Base-by-base conservation (phyloP, 306 rosid species). In the Dryas drummondii region DNA sequence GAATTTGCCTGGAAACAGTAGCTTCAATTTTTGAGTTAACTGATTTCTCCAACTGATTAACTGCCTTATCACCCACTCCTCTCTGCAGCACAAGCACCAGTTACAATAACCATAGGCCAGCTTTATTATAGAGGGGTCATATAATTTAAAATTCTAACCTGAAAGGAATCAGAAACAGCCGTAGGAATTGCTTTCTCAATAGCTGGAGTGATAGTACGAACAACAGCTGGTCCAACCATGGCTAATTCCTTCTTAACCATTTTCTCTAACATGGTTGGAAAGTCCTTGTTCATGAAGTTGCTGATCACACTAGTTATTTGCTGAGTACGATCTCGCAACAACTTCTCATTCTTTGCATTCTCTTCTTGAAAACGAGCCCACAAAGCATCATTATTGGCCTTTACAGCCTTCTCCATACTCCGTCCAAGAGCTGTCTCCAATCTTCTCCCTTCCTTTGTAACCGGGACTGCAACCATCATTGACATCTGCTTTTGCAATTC, bases 51-150 rank as follows among this genome's bases (percentile, higher is more conserved):
- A 96, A 86, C 83, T 92, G 99, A 86, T 84, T 96, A 69, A 92
- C 97, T 69, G 98, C 89, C 83, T 96, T 96, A 76, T 96, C 98
- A 70, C 97, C 87, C 44, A 91, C 99, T 78, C 99, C 99, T 89
- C 96, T 92, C 99, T 96, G 79, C 65, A 53, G 63, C 75, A 82
- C 61, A 84, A 75, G 82, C 61, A 71, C 32, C 60, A 72, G 53
- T 92, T 72, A 92, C 83, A 85, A 85, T 72, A 83, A 81, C 54
- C 45, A 70, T n/a, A 75, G 59, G 44, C 66, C 16, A 84, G 72
- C 50, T 62, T 61, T 66, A 52, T 78, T 37, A 49, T 42, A 72
- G 69, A 78, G 13, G 70, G 65, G 63, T 45, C 59, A 65, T 15
- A 62, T 61, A 52, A 76, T 55, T 5, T 19, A 58, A 59, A 64